phyloP scores from a whole-genome alignment of 75 land plant species.

The Cupressus sempervirens region DNA sequence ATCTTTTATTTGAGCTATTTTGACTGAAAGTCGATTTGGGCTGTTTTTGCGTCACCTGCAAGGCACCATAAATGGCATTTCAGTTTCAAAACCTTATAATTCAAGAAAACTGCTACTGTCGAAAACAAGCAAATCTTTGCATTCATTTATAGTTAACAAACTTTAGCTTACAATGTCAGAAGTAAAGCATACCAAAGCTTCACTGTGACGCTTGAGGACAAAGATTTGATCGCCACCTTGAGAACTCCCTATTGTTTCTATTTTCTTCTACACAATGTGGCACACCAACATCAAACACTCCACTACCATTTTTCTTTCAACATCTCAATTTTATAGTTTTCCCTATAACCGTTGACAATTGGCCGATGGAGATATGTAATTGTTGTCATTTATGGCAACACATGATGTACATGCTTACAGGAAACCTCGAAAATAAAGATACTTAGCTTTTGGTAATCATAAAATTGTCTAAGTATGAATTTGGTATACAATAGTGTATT shows the following conservation, averaged over 20 bases:
- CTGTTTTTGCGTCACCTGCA: slow-evolving; percentile 30
- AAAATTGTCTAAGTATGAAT: too few species aligned
- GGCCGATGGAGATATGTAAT: too few species aligned
- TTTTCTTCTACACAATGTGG: background rate
- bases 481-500: too few species aligned
- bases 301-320: too few species aligned
- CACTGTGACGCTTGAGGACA: background rate
- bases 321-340: too few species aligned
- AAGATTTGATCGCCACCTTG: background rate
- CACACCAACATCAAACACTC: too few species aligned
- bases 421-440: too few species aligned
- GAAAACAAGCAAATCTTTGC: background rate
- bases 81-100: too few species aligned
- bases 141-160: background rate
- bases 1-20: slow-evolving; percentile 23
- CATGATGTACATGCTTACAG: too few species aligned
- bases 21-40: slow-evolving; percentile 32
- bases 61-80: background rate
- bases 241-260: background rate
- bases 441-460: too few species aligned
- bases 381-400: too few species aligned
- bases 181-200: background rate
- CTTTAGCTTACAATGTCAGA: background rate
- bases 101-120: background rate
- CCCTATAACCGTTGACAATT: too few species aligned